Evolutionary conservation across 495 filamentous ascomycete genomes (phyloP), one percentile per base, ranked within the genome.

Genomic region (Penicillium egyptiacum): DNA sequence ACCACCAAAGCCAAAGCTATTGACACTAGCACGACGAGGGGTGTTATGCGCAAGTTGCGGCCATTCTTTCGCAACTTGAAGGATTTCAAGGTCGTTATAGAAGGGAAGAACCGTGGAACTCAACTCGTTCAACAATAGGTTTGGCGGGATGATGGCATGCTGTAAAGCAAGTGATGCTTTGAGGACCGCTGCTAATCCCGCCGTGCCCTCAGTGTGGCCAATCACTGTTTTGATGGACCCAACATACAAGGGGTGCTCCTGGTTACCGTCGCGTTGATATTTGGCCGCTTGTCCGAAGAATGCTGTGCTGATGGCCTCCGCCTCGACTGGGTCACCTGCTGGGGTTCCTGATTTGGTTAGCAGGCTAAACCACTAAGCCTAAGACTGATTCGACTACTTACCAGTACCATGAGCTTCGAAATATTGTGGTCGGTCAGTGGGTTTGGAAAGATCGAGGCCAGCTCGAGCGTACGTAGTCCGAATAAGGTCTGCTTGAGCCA

Each of bases 1-100:
- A 31, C 86, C 86, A 22, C 86, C 86, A 64, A 84, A 88, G 0
- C 86, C 86, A 55, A 86, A 88, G 5, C 57, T 60, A 40, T 72
- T 72, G 4, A 74, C 63, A 55, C 67, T 68, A 2, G 62, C 69
- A 2, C 71, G 67, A 1, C 77, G 81, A 0, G 56, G 50, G 16
- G 33, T 20, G 0, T 44, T 39, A 0, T 28, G 26, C 5, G 46
- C n/a, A 0, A 59, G 28, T 0, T 22, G 12, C 0, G 65, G 65
- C 68, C 69, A 69, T 25, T 58, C 22, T 10, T 48, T 43, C 0
- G 57, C 49, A 2, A 41, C 40, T 3, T 47, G 56, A 30, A 52
- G 33, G 40, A 77, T 65, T n/a, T 60, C 31, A 0, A 82, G 78
- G 37, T 82, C 49, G 14, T 57, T 42, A 17, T 61, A 66, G 23